These are phyloP conservation scores for Nakazawaea ernobii DNA, from an alignment of 805 yeast genomes.

Conservation along the genomic window DNA sequence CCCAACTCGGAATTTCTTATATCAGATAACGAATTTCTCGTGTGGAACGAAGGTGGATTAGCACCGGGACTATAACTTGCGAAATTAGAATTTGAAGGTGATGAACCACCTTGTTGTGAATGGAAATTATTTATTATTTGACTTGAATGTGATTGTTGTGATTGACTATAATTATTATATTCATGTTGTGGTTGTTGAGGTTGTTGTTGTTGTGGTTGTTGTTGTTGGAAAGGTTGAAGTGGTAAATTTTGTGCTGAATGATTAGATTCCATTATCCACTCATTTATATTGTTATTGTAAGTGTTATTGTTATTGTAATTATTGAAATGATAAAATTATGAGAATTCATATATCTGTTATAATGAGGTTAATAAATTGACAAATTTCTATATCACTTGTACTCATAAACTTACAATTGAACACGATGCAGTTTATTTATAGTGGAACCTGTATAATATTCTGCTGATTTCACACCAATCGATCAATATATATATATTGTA, in stretches of 20 bases:
- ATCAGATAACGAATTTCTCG: constrained; percentile 8
- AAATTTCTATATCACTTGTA: too few relatives aligned
- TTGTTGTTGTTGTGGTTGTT: constrained; percentile 11
- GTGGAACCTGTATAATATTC: too few relatives aligned
- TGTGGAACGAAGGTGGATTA: constrained; percentile 8
- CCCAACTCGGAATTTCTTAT: not conserved
- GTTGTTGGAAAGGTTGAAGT: constrained; percentile 8
- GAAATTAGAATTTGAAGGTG: constrained; percentile 1
- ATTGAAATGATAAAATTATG: not conserved
- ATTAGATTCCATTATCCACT: constrained; percentile 1
- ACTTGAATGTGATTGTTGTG: constrained; percentile 9
- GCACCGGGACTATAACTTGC: constrained; percentile 5
- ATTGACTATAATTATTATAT: constrained; percentile 3
- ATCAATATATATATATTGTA: too few relatives aligned
- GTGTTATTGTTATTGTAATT: too few relatives aligned
- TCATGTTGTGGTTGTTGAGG: constrained; percentile 13
- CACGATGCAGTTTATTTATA: too few relatives aligned
- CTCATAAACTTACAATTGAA: not conserved
- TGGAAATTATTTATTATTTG: constrained; percentile 1
- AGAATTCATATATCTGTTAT: not conserved
- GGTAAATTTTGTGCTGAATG: not conserved
- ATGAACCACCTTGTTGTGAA: constrained; percentile 4
- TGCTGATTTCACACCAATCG: too few relatives aligned
- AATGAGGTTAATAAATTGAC: not conserved
- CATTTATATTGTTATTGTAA: not conserved